These are phyloP conservation scores for Penicillium taxi DNA, from an alignment of 495 filamentous ascomycete species.

Conservation along the genomic window DNA sequence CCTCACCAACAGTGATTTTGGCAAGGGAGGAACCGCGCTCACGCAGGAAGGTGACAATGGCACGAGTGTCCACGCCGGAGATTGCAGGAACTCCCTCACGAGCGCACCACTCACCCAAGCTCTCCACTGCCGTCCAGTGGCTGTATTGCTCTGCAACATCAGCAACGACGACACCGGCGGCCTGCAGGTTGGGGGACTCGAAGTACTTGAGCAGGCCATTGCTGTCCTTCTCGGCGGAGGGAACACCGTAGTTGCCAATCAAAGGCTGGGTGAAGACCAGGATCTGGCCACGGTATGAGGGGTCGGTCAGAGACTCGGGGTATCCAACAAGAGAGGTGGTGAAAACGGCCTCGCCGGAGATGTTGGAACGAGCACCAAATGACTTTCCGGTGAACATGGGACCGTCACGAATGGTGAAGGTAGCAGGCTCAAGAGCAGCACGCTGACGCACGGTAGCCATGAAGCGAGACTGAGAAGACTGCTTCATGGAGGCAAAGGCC, in stretches of 20 bases:
- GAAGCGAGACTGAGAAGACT: slow-evolving; percentile 47
- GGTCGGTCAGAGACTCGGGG: slow-evolving; percentile 96
- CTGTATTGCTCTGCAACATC: slow-evolving; percentile 90
- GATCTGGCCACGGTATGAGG: slow-evolving; percentile 97
- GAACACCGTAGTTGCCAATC: slow-evolving; percentile 97
- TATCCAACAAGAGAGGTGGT: slow-evolving; percentile 91
- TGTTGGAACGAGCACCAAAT: slow-evolving; percentile 85
- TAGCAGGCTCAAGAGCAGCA: slow-evolving; percentile 67
- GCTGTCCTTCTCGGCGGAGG: slow-evolving; percentile 65
- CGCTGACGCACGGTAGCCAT: slow-evolving; percentile 66
- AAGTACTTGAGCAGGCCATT: slow-evolving; percentile 83
- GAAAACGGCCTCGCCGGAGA: slow-evolving; percentile 91
- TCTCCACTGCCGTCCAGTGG: slow-evolving; percentile 97
- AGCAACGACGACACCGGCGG: slow-evolving; percentile 87
- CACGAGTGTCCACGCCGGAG: slow-evolving; percentile 92
- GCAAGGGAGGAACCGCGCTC: slow-evolving; percentile 95
- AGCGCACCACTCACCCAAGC: slow-evolving; percentile 86
- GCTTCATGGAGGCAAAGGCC: slow-evolving; percentile 46
- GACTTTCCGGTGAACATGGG: slow-evolving; percentile 90
- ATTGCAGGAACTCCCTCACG: slow-evolving; percentile 94
- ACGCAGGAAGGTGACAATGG: slow-evolving; percentile 88
- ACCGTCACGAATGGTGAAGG: slow-evolving; percentile 92
- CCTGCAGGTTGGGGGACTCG: slow-evolving; percentile 94
- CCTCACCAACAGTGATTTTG: slow-evolving; percentile 89
- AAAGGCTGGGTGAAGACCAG: slow-evolving; percentile 97